Conservation (phyloP, 2,329 filamentous ascomycete species). For the Verticillium nubilum region DNA sequence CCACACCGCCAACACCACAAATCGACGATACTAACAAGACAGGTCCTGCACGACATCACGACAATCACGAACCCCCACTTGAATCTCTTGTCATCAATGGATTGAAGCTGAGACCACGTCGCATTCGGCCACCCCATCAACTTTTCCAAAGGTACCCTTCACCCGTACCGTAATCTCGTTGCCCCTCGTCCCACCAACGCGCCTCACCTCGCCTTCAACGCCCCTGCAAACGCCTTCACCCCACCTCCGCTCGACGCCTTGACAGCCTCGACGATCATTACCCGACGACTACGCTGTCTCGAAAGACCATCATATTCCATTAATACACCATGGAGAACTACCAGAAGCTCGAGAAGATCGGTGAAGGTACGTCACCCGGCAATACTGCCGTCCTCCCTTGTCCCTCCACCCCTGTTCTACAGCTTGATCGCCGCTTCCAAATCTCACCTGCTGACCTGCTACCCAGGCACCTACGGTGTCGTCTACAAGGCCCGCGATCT, state of each 20-base stretch:
- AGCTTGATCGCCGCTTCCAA: constrained; percentile 2
- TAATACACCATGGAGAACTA: constrained; percentile 75
- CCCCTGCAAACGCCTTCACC: constrained; percentile 1
- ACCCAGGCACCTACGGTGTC: constrained; percentile 81
- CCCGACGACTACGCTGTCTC: not conserved
- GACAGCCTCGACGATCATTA: not conserved
- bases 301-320: not conserved
- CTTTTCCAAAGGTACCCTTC: not conserved
- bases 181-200: not conserved
- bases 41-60: not conserved
- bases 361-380: constrained; percentile 65
- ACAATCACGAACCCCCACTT: not conserved
- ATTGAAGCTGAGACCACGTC: not conserved
- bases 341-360: constrained; percentile 94
- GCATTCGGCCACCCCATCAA: not conserved
- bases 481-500: constrained; percentile 93
- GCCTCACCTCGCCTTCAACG: not conserved
- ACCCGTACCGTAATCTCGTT: not conserved
- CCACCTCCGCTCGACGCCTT: not conserved
- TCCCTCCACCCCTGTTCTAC: not conserved
- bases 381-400: not conserved
- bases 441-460: not conserved
- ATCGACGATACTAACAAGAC: not conserved
- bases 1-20: not conserved
- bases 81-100: not conserved